Evolutionary conservation across 192 early-diverging fungal species (phyloP).

Genomic region (Coemansia sp.): DNA sequence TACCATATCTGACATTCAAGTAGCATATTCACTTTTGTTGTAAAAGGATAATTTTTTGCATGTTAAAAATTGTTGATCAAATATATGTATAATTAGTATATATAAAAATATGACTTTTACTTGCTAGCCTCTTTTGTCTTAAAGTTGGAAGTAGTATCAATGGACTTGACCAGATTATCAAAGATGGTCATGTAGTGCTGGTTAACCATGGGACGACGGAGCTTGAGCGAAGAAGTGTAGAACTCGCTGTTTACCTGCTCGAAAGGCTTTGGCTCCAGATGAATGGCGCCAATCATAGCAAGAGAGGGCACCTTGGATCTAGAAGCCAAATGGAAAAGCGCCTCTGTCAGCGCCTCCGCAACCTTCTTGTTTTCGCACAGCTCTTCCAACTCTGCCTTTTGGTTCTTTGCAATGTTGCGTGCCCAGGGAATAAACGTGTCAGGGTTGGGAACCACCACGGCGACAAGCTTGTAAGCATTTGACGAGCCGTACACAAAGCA

Average conservation of each 20-base stretch:
- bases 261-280: not conserved
- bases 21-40: no score
- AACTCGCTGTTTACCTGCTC: not conserved
- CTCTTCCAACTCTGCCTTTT: not conserved
- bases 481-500: constrained; percentile 62
- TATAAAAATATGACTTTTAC: no score
- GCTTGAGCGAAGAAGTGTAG: not conserved
- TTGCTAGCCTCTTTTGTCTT: no score
- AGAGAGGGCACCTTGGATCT: not conserved
- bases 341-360: not conserved
- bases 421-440: constrained; percentile 56
- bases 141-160: not conserved
- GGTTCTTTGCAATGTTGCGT: not conserved
- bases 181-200: not conserved
- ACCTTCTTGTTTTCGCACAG: not conserved
- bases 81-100: no score
- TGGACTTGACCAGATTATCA: not conserved
- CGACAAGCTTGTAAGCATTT: constrained; percentile 50
- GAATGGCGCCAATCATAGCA: not conserved
- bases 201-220: not conserved
- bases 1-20: no score
- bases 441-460: constrained; percentile 59
- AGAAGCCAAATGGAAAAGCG: not conserved
- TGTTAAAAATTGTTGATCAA: no score
- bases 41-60: no score